phyloP scores from a whole-genome alignment of 1,284 basidiomycete genomes.

The Ceratobasidium sp. region DNA sequence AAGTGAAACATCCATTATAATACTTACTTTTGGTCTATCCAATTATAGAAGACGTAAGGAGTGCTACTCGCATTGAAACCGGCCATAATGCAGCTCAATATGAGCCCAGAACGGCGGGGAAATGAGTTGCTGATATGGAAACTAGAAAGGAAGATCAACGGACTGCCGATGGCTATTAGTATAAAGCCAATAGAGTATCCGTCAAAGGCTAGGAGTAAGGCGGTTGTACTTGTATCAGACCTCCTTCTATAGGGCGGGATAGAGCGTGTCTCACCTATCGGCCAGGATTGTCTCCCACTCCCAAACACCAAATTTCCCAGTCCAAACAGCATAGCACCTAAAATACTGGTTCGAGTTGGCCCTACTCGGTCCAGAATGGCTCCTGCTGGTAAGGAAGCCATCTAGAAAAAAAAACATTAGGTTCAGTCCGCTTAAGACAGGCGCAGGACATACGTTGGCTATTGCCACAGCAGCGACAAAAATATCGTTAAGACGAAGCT shows the following conservation, averaged over 20 bases:
- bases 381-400: conserved; percentile 56
- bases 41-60: conserved; percentile 56
- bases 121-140: conserved; percentile 59
- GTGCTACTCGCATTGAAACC: conserved; percentile 59
- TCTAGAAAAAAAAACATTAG: conserved; percentile 46
- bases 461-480: conserved; percentile 57
- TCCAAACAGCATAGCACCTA: conserved; percentile 54
- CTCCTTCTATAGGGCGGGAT: conserved; percentile 16
- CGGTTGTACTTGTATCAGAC: conserved; percentile 10
- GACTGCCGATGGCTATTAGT: conserved; percentile 58
- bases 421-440: not conserved
- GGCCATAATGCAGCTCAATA: conserved; percentile 58
- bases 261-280: conserved; percentile 34
- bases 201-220: conserved; percentile 51
- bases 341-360: conserved; percentile 54
- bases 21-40: conserved; percentile 49
- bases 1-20: not conserved
- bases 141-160: conserved; percentile 52
- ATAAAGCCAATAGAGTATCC: conserved; percentile 55
- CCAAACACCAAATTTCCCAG: conserved; percentile 55
- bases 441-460: conserved; percentile 54
- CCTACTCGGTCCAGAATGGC: conserved; percentile 55
- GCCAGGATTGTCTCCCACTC: conserved; percentile 47
- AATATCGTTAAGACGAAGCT: conserved; percentile 54
- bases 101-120: conserved; percentile 57